Evolutionary conservation across 306 rosid genomes (phyloP), one percentile per base, ranked within the genome.

Genomic region (Argentina anserina): DNA sequence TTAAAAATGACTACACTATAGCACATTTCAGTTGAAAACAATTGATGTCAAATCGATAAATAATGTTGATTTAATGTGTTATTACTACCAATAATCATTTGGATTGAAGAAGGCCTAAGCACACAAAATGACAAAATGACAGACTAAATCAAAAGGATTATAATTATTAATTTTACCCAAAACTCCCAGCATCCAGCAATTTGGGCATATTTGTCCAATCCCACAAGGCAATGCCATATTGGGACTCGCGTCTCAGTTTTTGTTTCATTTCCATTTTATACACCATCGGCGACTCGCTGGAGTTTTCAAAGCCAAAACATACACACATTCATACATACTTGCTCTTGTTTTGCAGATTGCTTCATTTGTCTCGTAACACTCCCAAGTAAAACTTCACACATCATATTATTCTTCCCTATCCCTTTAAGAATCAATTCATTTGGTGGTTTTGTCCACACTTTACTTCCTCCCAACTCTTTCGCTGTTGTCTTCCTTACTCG

Each of bases 271-370:
- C n/a, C n/a, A n/a, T n/a, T n/a, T n/a, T n/a, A n/a, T n/a, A n/a
- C n/a, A n/a, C 37, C 33, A 42, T 62, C 76, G 83, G 83, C 79
- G 75, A 61, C 39, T 68, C 79, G 68, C 79, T 72, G 75, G 69
- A 69, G n/a, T 76, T 69, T 69, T 42, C 43, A 56, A 76, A 52
- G 14, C 7, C 36, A 4, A 56, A 58, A 28, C 5, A 58, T 6
- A 58, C 13, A 58, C 63, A 20, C 0, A 49, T 3, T 10, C 47
- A 10, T 0, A 13, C 15, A 13, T 6, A 18, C 55, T 49, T 20
- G 20, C 55, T 20, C 10, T n/a, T 8, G 10, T 13, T 68, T 7
- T n/a, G 23, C 7, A 1, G 40, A 25, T 55, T 42, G 41, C 28
- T 49, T 72, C 58, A 11, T 42, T 15, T 17, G 23, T 73, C 62